phyloP scores from a whole-genome alignment of 257 asterid species.

The Solanum virginianum region DNA sequence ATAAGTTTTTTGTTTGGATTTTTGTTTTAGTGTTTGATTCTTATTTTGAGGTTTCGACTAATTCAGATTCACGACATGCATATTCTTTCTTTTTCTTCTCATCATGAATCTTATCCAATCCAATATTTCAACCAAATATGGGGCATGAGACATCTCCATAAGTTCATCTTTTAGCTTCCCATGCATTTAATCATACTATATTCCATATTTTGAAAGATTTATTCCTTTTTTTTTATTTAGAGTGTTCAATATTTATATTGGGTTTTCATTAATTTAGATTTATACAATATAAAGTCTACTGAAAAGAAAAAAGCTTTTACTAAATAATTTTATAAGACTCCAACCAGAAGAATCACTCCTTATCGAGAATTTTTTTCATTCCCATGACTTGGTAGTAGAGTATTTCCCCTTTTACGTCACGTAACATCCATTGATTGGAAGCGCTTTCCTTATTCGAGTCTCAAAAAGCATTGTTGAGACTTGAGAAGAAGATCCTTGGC shows the following conservation, averaged over 20 bases:
- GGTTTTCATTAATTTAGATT: background rate
- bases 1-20: background rate
- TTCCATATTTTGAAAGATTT: background rate
- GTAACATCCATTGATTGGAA: background rate
- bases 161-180: background rate
- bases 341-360: background rate
- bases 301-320: background rate
- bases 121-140: background rate
- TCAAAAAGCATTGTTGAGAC: no score
- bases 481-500: no score
- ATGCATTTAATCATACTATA: background rate
- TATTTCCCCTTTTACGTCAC: background rate
- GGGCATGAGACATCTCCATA: background rate
- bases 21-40: background rate
- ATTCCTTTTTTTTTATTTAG: background rate
- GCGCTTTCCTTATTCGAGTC: background rate
- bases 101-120: background rate
- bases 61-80: background rate
- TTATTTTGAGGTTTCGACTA: background rate
- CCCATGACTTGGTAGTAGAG: background rate
- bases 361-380: background rate
- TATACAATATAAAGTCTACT: fast-evolving
- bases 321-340: background rate
- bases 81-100: background rate
- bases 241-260: background rate